Conservation (phyloP, 805 yeast genomes). For the Kodamaea sagamina region DNA sequence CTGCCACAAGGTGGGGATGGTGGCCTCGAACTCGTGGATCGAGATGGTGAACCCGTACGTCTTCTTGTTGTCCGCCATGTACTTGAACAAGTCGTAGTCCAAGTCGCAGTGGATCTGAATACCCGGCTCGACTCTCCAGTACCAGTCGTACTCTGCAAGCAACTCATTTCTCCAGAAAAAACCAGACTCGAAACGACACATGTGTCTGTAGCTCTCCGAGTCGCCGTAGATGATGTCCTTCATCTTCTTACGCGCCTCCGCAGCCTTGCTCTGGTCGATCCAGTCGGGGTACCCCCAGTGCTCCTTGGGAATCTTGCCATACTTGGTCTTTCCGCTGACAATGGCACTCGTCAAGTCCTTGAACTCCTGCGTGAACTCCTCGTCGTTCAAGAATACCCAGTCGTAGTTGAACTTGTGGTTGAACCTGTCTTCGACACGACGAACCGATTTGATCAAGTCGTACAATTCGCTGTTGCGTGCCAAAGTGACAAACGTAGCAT, state of each 20-base stretch:
- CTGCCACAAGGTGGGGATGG: constrained; percentile 85
- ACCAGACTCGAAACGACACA: constrained; percentile 92
- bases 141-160: constrained; percentile 74
- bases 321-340: constrained; percentile 77
- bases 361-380: constrained; percentile 80
- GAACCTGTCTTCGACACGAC: constrained; percentile 86
- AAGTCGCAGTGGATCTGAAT: constrained; percentile 79
- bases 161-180: constrained; percentile 79
- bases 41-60: constrained; percentile 87
- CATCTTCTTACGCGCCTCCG: constrained; percentile 59
- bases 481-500: constrained; percentile 81
- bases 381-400: constrained; percentile 94
- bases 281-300: constrained; percentile 88
- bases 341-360: constrained; percentile 66
- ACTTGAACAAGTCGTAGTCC: constrained; percentile 81
- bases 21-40: constrained; percentile 76
- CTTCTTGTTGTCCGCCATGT: constrained; percentile 72
- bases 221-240: constrained; percentile 71
- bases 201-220: constrained; percentile 77
- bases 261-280: constrained; percentile 79
- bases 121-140: constrained; percentile 95
- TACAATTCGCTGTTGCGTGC: constrained; percentile 73
- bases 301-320: constrained; percentile 74
- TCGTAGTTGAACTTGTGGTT: constrained; percentile 80
- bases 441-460: constrained; percentile 61